Percentiles rank a stretch among this genome's conserved stretches.
phyloP scores from a whole-genome alignment of 331 rosid genomes.

The Prunus yedoensis region DNA sequence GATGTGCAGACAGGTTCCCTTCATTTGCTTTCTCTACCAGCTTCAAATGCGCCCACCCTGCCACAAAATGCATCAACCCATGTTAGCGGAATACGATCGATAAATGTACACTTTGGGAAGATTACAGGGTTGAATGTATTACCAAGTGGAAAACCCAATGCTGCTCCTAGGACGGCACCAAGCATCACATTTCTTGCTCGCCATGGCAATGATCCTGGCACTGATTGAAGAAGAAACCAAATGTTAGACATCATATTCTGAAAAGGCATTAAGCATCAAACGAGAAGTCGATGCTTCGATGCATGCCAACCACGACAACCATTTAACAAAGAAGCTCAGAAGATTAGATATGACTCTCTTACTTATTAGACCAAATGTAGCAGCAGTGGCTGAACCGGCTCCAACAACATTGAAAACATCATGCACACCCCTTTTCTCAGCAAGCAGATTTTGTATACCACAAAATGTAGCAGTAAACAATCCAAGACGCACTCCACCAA shows the following conservation, averaged over 20 bases:
- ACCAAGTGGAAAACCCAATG: slow-evolving; percentile 89
- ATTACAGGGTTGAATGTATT: slow-evolving; percentile 9
- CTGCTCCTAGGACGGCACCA: slow-evolving; percentile 86
- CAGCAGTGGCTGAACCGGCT: slow-evolving; percentile 95
- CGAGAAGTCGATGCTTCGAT: neutral
- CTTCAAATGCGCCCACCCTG: slow-evolving; percentile 88
- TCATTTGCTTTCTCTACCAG: slow-evolving; percentile 77
- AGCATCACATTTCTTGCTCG: slow-evolving; percentile 77
- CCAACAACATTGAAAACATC: slow-evolving; percentile 85
- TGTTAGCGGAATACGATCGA: neutral
- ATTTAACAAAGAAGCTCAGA: neutral
- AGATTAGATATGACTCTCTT: slow-evolving; percentile 27
- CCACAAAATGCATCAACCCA: slow-evolving; percentile 18
- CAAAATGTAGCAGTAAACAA: slow-evolving; percentile 85
- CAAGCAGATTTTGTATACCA: slow-evolving; percentile 66
- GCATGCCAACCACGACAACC: neutral
- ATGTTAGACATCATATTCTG: neutral
- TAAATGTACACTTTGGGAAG: neutral
- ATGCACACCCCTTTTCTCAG: slow-evolving; percentile 77
- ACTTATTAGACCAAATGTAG: slow-evolving; percentile 85
- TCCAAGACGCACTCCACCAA: slow-evolving; percentile 94
- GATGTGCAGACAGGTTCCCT: slow-evolving; percentile 39
- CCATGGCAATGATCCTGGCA: slow-evolving; percentile 89
- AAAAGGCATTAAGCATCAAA: neutral
- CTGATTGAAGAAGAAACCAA: slow-evolving; percentile 35